Percentiles rank a stretch among this genome's conserved stretches.
These are phyloP conservation scores for Pyracantha coccinea DNA, from an alignment of 331 rosid species.

Conservation along the genomic window DNA sequence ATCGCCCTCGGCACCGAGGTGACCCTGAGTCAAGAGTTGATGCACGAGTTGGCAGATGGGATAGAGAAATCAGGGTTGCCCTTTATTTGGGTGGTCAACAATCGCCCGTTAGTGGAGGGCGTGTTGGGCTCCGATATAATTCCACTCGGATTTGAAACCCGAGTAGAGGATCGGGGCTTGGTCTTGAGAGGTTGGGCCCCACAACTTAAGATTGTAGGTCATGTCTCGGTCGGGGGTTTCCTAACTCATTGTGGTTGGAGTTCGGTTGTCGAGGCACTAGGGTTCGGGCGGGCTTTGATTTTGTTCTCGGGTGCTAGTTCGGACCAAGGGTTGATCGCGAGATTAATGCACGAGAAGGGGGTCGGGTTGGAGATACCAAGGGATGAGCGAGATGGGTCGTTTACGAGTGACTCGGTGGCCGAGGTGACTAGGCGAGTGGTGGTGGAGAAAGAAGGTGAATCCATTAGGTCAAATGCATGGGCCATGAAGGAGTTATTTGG, in stretches of 20 bases:
- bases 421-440: constrained; percentile 10
- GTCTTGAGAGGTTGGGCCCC: constrained; percentile 22
- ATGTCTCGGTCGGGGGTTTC: constrained; percentile 4
- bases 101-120: background rate
- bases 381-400: constrained; percentile 15
- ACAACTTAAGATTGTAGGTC: constrained; percentile 12
- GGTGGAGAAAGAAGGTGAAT: constrained; percentile 17
- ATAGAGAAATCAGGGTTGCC: constrained; percentile 18
- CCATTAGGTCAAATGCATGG: background rate
- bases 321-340: constrained; percentile 17
- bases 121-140: background rate
- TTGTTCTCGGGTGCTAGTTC: constrained; percentile 8
- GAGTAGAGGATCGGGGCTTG: constrained; percentile 9
- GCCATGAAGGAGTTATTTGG: constrained; percentile 7
- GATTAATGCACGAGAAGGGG: constrained; percentile 3
- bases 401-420: constrained; percentile 15
- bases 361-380: constrained; percentile 21
- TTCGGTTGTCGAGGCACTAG: constrained; percentile 16
- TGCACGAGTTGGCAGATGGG: constrained; percentile 23
- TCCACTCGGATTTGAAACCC: constrained; percentile 6
- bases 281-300: constrained; percentile 4
- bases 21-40: constrained; percentile 7
- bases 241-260: constrained; percentile 25
- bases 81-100: constrained; percentile 20
- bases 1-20: constrained; percentile 21